Evolutionary conservation across 2,329 filamentous ascomycete species (phyloP).

Genomic region (Massarina eburnea): DNA sequence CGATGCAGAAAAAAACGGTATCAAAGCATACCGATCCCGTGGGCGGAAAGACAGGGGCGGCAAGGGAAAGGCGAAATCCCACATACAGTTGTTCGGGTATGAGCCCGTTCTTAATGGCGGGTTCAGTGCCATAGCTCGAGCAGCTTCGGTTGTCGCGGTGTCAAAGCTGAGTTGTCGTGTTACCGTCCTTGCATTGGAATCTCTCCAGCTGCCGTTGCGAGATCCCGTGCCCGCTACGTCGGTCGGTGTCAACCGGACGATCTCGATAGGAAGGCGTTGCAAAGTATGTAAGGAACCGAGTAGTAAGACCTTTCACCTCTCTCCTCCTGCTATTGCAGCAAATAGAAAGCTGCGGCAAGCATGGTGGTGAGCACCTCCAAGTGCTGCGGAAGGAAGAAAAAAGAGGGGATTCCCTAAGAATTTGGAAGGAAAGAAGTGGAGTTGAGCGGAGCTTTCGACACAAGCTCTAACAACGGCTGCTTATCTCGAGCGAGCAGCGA

Average conservation of each 20-base stretch:
- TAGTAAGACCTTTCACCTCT: not conserved
- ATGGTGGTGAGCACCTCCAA: not conserved
- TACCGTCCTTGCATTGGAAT: slow-evolving; percentile 10
- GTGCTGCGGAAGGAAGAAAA: not conserved
- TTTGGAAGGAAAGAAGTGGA: not conserved
- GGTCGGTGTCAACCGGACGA: not conserved
- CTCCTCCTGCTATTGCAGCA: not conserved
- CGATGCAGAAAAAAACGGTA: too few relatives aligned
- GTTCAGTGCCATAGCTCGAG: slow-evolving; percentile 5
- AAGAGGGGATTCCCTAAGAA: not conserved
- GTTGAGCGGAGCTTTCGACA: not conserved
- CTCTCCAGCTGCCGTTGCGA: slow-evolving; percentile 1
- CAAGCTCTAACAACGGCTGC: not conserved
- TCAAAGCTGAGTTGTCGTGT: not conserved
- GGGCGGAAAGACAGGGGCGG: slow-evolving; percentile 1
- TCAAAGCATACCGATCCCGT: not conserved
- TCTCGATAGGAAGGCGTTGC: not conserved
- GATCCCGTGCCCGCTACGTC: not conserved
- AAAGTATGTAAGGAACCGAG: not conserved
- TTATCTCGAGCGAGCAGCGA: not conserved
- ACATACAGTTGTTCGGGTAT: slow-evolving; percentile 5
- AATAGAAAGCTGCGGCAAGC: not conserved
- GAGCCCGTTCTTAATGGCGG: slow-evolving; percentile 3
- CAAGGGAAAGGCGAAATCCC: not conserved
- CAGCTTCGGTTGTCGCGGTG: not conserved